Conservation (phyloP, 1,139 yeast genomes). For the Candida gigantensis region DNA sequence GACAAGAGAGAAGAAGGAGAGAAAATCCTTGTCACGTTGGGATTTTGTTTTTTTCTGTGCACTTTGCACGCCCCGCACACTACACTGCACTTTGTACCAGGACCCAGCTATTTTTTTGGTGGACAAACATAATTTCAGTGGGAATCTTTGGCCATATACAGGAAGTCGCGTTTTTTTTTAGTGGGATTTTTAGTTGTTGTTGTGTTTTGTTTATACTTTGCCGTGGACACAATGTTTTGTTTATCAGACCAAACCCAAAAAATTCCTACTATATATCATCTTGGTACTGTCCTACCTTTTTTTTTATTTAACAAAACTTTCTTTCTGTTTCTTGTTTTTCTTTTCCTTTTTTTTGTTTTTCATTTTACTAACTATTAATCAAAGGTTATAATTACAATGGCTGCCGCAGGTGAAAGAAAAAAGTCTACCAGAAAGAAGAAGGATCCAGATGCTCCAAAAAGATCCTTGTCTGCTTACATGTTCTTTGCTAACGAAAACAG, state of each 20-base stretch:
- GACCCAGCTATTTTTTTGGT: too few relatives aligned
- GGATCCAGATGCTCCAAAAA: constrained; percentile 99
- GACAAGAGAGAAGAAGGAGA: neutral
- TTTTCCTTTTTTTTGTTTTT: constrained; percentile 4
- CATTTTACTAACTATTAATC: constrained; percentile 7
- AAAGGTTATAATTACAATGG: constrained; percentile 10
- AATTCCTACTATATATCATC: constrained; percentile 1
- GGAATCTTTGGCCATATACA: neutral
- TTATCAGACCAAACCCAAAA: neutral
- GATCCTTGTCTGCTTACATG: constrained; percentile 98
- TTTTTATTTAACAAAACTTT: neutral
- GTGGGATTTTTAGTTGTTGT: neutral
- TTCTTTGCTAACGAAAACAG: constrained; percentile 97
- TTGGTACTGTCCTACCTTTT: neutral
- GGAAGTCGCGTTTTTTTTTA: constrained; percentile 5
- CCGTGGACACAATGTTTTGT: neutral
- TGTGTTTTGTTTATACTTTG: constrained; percentile 3
- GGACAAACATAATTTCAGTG: too few relatives aligned
- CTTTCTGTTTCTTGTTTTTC: neutral
- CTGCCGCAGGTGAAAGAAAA: constrained; percentile 42
- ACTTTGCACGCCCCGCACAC: neutral
- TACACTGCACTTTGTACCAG: too few relatives aligned
- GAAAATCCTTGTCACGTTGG: neutral
- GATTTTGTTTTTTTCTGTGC: neutral
- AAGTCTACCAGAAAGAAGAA: constrained; percentile 54